These are phyloP conservation scores for Buddleja alternifolia DNA, from an alignment of 257 asterid species.

Conservation along the genomic window DNA sequence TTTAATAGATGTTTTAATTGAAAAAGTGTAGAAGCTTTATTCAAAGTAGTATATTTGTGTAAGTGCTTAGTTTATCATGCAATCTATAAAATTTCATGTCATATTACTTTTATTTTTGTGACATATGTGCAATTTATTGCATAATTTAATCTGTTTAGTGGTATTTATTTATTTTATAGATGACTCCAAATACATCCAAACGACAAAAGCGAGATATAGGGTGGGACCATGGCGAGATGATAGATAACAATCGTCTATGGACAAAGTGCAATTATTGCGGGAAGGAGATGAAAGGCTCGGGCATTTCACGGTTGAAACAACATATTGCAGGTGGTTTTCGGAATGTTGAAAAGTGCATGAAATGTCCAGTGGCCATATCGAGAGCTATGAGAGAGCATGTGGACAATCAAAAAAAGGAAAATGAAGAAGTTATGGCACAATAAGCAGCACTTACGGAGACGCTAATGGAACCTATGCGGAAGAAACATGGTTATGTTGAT, in stretches of 20 bases:
- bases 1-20: too few relatives aligned
- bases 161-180: background rate
- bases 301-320: background rate
- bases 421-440: background rate
- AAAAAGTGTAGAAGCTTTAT: too few relatives aligned
- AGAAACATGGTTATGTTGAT: background rate
- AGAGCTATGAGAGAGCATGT: background rate
- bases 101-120: too few relatives aligned
- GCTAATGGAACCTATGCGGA: background rate
- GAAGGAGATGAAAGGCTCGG: background rate
- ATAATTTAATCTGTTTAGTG: background rate
- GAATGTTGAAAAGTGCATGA: background rate
- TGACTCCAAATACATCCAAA: background rate
- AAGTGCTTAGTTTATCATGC: too few relatives aligned
- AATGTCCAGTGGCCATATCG: background rate
- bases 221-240: background rate
- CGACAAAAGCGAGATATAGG: background rate
- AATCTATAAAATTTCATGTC: too few relatives aligned
- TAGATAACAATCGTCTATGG: background rate
- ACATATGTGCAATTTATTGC: too few relatives aligned
- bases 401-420: background rate
- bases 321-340: background rate
- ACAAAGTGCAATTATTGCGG: background rate
- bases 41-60: too few relatives aligned
- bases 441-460: background rate